Conservation (phyloP, 106 monocot genomes). For the Dioscorea zingiberensis region DNA sequence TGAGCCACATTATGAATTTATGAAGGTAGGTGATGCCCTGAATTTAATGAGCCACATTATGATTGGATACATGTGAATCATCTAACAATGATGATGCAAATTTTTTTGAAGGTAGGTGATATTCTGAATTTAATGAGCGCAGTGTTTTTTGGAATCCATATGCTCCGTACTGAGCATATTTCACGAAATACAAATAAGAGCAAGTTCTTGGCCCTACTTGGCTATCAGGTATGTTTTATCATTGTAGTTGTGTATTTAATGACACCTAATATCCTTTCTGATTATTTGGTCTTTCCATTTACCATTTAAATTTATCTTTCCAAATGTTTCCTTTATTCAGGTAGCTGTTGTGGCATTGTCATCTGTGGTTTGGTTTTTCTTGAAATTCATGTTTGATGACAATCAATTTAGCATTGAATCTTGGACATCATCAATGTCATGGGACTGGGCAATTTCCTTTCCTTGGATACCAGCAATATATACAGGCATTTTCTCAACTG, state of each 20-base stretch:
- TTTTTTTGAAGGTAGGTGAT: conserved; percentile 60
- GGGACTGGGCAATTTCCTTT: conserved; percentile 52
- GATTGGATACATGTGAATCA: too few species aligned
- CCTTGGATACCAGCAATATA: conserved; percentile 95
- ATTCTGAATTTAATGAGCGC: conserved; percentile 70
- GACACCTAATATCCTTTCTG: neutral
- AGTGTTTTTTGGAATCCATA: conserved; percentile 79
- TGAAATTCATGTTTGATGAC: conserved; percentile 16
- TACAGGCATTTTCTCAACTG: conserved; percentile 80
- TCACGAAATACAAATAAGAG: conserved; percentile 61
- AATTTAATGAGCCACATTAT: neutral
- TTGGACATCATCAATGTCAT: conserved; percentile 24
- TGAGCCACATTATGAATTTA: too few species aligned
- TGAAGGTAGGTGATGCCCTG: neutral
- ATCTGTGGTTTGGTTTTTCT: conserved; percentile 53
- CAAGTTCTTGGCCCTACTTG: conserved; percentile 62
- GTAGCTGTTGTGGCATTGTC: conserved; percentile 54
- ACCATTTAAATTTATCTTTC: neutral
- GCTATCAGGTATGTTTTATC: conserved; percentile 51
- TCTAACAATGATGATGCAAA: too few species aligned
- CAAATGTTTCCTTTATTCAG: conserved; percentile 19
- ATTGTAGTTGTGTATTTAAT: neutral
- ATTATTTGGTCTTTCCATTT: neutral
- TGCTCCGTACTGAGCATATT: conserved; percentile 73
- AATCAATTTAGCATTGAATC: conserved; percentile 14